Base-by-base conservation (phyloP, 306 rosid genomes). In the Chamaecrista fasciculata region DNA sequence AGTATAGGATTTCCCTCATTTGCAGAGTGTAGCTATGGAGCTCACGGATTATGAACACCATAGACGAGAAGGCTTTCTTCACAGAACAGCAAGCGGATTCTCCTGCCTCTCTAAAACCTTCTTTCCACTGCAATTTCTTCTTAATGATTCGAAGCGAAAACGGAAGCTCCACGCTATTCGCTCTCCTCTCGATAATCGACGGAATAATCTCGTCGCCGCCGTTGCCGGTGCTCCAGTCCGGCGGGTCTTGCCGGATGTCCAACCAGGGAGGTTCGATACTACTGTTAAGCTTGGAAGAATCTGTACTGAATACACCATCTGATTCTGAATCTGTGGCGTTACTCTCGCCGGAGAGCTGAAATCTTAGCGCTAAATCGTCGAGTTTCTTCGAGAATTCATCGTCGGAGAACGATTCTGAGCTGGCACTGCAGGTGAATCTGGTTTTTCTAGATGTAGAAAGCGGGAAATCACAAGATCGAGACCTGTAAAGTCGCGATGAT, bases 31-130 rank as follows among this genome's bases (percentile, higher is more conserved):
- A 95, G 72, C 91, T 79, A 3, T 95, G 97, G 19, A 95, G 91
- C 81, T 95, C 99, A 3, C 92, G 79, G 31, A 95, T 83, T 46
- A 95, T 95, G 60, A 95, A 91, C 43, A 95, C 97, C 96, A 95
- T 89, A 0, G 95, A 91, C 12, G 93, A 89, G 63, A 95, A 91
- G 5, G 99, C 99, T 60, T 71, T 89, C 63, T 86, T 82, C 14
- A 95, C 89, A 4, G 99, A 89, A 44, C 86, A 89, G 59, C 65
- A 78, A 3, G 97, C 91, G 1, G 88, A 89, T 61, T 81, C 92
- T 12, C 89, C 93, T 2, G 83, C 87, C 19, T 89, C 97, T 55
- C 72, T 80, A 11, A 91, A 72, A 5, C 80, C 91, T n/a, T 85
- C 88, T 53, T 84, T 70, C 86, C 84, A 77, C 67, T 86, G 90